These are phyloP conservation scores for Microcyclospora tardicrescens DNA, from an alignment of 2,329 filamentous ascomycete genomes.

Conservation along the genomic window DNA sequence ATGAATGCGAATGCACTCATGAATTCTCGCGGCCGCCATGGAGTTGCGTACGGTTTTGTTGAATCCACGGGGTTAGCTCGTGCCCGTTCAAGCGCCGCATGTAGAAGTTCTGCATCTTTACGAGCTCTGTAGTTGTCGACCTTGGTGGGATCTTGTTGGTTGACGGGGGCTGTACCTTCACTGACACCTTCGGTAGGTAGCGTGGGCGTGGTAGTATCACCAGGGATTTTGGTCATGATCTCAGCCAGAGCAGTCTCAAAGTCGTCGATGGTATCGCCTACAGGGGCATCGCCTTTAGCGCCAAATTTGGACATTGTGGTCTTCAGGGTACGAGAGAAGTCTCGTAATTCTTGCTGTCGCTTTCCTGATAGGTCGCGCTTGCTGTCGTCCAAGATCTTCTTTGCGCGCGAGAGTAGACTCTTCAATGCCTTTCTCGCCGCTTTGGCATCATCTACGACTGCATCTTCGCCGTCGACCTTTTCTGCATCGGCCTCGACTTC, in stretches of 20 bases:
- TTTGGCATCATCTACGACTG: conserved; percentile 27
- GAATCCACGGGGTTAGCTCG: conserved; percentile 64
- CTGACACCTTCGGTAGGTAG: conserved; percentile 8
- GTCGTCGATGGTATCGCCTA: conserved; percentile 8
- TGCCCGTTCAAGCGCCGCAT: conserved; percentile 41
- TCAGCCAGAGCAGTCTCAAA: conserved; percentile 24
- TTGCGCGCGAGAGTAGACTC: conserved; percentile 43
- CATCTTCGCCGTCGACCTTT: conserved; percentile 9
- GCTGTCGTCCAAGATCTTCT: conserved; percentile 44
- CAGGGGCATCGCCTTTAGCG: conserved; percentile 5
- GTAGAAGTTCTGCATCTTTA: conserved; percentile 47
- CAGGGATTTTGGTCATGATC: conserved; percentile 34
- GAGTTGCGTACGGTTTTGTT: conserved; percentile 75
- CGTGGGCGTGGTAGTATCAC: conserved; percentile 10
- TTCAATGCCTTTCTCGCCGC: conserved; percentile 36
- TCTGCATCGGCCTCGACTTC: conserved; percentile 7
- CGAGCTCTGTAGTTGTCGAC: conserved; percentile 34
- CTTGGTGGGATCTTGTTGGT: conserved; percentile 24
- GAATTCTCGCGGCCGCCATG: conserved; percentile 75
- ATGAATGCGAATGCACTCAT: conserved; percentile 93
- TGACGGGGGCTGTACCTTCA: conserved; percentile 5
- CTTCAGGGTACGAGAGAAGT: conserved; percentile 55
- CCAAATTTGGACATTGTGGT: conserved; percentile 46
- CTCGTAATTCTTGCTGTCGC: conserved; percentile 62
- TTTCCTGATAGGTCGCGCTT: conserved; percentile 45